Percentiles rank a stretch among this genome's conserved stretches.
phyloP scores from a whole-genome alignment of 257 asterid species.

The Asclepias syriaca region DNA sequence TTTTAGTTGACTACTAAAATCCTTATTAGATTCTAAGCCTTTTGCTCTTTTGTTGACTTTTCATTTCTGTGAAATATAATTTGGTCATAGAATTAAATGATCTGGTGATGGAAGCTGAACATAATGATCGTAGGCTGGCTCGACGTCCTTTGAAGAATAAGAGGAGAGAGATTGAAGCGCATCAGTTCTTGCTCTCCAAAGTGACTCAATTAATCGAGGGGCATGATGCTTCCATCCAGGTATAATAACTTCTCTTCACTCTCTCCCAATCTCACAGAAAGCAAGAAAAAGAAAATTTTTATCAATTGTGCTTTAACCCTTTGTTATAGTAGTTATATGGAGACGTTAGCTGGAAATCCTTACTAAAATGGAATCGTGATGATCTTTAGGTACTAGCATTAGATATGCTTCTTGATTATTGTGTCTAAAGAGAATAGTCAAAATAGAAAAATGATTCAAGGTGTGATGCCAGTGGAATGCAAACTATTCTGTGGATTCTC shows the following conservation, averaged over 20 bases:
- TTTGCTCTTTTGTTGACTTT: not conserved
- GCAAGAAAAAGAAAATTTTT: not conserved
- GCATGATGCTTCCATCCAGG: slow-evolving; percentile 41
- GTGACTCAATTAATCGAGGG: slow-evolving; percentile 39
- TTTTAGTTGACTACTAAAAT: not conserved
- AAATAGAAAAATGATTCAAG: not conserved
- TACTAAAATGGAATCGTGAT: too few relatives aligned
- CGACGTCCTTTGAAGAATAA: slow-evolving; percentile 57
- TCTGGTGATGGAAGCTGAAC: slow-evolving; percentile 54
- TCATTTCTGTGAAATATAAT: not conserved
- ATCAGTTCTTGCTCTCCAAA: slow-evolving; percentile 44
- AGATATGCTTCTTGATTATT: too few relatives aligned
- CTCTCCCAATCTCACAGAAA: not conserved
- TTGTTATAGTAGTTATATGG: not conserved
- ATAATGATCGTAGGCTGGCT: slow-evolving; percentile 71
- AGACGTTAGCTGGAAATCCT: not conserved
- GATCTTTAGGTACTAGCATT: too few relatives aligned
- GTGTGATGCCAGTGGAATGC: not conserved
- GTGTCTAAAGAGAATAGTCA: too few relatives aligned
- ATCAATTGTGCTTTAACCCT: not conserved
- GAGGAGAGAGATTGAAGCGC: slow-evolving; percentile 68
- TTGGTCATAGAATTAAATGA: slow-evolving; percentile 42
- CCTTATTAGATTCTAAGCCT: not conserved
- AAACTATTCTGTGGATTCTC: too few relatives aligned
- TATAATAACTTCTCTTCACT: slow-evolving; percentile 11